phyloP scores from a whole-genome alignment of 192 early-diverging fungal species.

The Phlyctochytrium bullatum region DNA sequence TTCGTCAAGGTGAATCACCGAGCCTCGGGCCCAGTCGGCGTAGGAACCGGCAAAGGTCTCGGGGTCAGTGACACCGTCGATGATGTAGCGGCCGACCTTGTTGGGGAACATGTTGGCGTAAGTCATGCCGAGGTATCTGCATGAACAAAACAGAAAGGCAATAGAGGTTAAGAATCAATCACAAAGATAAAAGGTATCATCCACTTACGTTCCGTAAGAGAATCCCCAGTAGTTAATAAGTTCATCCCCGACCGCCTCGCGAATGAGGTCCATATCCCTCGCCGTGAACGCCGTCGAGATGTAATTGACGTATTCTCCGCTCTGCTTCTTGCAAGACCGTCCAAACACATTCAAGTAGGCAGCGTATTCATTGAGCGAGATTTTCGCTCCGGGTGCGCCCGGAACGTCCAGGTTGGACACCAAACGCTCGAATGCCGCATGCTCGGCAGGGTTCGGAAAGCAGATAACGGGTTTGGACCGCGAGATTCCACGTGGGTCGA shows the following conservation, averaged over 20 bases:
- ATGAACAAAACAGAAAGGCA: neutral
- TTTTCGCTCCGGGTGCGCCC: neutral
- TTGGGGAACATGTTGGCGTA: slow-evolving; percentile 54
- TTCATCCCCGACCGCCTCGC: slow-evolving; percentile 35
- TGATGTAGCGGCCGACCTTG: slow-evolving; percentile 34
- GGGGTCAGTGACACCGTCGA: slow-evolving; percentile 46
- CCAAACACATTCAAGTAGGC: slow-evolving; percentile 11
- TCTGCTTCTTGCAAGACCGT: slow-evolving; percentile 25
- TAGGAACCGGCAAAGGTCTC: neutral
- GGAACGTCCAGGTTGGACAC: neutral
- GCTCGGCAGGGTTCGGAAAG: neutral
- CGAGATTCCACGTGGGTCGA: slow-evolving; percentile 39
- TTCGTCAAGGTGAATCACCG: slow-evolving; percentile 13
- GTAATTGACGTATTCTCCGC: slow-evolving; percentile 26
- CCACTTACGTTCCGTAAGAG: slow-evolving; percentile 37
- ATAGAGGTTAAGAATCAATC: too few species aligned
- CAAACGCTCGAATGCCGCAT: neutral
- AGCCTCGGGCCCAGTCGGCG: neutral
- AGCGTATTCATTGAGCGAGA: neutral
- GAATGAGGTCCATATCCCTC: slow-evolving; percentile 42
- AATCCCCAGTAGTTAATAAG: slow-evolving; percentile 43
- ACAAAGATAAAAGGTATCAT: too few species aligned
- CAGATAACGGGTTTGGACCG: slow-evolving; percentile 21
- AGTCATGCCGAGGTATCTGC: slow-evolving; percentile 32
- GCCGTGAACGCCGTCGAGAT: slow-evolving; percentile 43